These are phyloP conservation scores for Phalaenopsis aphrodite DNA, from an alignment of 106 monocot genomes.

Conservation along the genomic window DNA sequence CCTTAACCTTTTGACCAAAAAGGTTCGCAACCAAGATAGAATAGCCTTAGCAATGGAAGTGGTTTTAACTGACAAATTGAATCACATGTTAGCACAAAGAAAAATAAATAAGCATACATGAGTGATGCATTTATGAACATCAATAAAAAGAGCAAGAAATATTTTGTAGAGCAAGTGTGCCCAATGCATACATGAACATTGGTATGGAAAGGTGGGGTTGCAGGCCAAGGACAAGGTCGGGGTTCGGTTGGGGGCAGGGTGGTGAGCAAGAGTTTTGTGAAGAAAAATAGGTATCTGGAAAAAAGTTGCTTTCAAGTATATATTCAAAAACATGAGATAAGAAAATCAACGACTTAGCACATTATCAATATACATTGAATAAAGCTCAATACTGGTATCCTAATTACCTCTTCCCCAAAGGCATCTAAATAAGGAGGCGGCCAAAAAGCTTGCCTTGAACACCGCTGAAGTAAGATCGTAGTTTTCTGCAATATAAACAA, in stretches of 20 bases:
- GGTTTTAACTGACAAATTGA: too few species aligned
- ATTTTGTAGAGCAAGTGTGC: not conserved
- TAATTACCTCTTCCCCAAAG: conserved; percentile 93
- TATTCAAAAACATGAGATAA: not conserved
- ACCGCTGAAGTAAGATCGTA: conserved; percentile 74
- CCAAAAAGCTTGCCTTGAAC: conserved; percentile 59
- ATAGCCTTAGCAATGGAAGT: too few species aligned
- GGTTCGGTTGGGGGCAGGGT: not conserved
- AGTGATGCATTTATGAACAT: not conserved
- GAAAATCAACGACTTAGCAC: not conserved
- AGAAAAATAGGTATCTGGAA: not conserved
- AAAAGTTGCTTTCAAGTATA: not conserved
- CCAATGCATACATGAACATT: not conserved
- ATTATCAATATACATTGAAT: not conserved
- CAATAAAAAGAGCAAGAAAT: not conserved
- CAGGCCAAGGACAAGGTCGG: not conserved
- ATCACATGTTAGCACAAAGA: not conserved
- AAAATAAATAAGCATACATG: not conserved
- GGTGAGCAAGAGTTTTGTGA: not conserved
- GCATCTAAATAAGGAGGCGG: conserved; percentile 92
- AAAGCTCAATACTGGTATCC: not conserved
- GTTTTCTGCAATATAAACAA: conserved; percentile 50
- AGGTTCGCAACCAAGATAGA: not conserved
- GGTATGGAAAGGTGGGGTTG: not conserved
- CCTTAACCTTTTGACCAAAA: too few species aligned